phyloP scores from a whole-genome alignment of 2,329 filamentous ascomycete genomes.

The Xylariaceae sp. region DNA sequence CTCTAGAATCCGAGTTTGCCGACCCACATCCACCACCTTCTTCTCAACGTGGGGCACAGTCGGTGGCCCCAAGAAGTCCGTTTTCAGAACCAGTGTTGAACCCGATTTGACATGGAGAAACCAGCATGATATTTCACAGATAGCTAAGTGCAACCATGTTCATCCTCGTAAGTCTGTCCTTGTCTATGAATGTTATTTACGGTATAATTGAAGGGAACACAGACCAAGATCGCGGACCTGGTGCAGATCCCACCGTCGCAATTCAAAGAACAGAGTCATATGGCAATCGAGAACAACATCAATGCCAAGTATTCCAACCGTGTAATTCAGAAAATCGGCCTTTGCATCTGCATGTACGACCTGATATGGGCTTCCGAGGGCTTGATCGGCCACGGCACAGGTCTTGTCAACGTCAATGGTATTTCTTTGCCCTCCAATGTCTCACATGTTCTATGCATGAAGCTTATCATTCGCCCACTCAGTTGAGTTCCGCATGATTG shows the following conservation, averaged over 20 bases:
- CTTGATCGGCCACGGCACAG: conserved; percentile 86
- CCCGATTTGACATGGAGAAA: neutral
- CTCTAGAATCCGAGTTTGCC: too few species aligned
- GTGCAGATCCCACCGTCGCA: conserved; percentile 89
- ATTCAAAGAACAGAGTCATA: conserved; percentile 75
- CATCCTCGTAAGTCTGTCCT: conserved; percentile 12
- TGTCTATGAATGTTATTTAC: neutral
- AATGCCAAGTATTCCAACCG: conserved; percentile 93
- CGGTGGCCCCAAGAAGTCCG: too few species aligned
- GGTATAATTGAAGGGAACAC: conserved; percentile 3
- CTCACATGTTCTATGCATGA: too few species aligned
- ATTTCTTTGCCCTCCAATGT: conserved; percentile 11
- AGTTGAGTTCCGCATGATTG: conserved; percentile 91
- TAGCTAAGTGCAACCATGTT: conserved; percentile 10
- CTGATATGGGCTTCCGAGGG: conserved; percentile 86
- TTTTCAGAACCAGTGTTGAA: too few species aligned
- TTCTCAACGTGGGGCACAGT: too few species aligned
- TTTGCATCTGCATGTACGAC: conserved; percentile 92
- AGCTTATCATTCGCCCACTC: neutral
- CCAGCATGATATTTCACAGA: conserved; percentile 1
- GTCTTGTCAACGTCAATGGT: conserved; percentile 93
- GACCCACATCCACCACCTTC: too few species aligned
- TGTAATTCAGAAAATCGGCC: conserved; percentile 88
- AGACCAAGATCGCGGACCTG: conserved; percentile 89
- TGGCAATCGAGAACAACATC: conserved; percentile 93